phyloP scores from a whole-genome alignment of 768 basidiomycete genomes.

The Gautieria morchelliformis region DNA sequence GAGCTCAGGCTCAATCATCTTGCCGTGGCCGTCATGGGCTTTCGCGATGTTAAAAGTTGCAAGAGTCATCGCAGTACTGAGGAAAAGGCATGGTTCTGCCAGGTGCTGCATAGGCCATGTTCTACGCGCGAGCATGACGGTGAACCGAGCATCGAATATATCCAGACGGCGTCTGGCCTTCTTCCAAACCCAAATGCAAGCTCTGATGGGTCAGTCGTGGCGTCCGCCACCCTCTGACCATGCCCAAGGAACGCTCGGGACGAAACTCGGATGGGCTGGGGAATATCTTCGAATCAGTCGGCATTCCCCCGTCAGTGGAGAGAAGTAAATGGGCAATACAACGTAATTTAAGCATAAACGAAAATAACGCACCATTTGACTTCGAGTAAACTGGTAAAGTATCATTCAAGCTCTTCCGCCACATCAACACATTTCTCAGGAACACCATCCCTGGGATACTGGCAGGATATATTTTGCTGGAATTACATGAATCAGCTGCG shows the following conservation, averaged over 20 bases:
- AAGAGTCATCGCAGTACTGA: constrained; percentile 28
- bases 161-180: neutral
- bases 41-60: constrained; percentile 28
- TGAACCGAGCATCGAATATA: neutral
- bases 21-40: constrained; percentile 26
- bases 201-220: constrained; percentile 15
- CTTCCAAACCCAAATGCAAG: constrained; percentile 32
- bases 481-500: too few relatives aligned
- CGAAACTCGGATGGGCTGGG: neutral
- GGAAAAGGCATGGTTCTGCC: constrained; percentile 29
- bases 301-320: neutral
- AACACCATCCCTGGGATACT: constrained; percentile 20
- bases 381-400: constrained; percentile 12
- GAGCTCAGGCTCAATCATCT: neutral
- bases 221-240: neutral
- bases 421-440: constrained; percentile 13
- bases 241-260: constrained; percentile 5
- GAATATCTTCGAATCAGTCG: neutral
- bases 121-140: constrained; percentile 15
- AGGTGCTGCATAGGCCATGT: constrained; percentile 20
- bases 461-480: constrained; percentile 13
- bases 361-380: neutral
- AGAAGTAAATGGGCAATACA: neutral
- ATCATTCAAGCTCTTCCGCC: constrained; percentile 13
- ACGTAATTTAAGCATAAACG: constrained; percentile 8